Evolutionary conservation across 2,329 filamentous ascomycete species (phyloP).

Genomic region (Monosporascus ibericus): DNA sequence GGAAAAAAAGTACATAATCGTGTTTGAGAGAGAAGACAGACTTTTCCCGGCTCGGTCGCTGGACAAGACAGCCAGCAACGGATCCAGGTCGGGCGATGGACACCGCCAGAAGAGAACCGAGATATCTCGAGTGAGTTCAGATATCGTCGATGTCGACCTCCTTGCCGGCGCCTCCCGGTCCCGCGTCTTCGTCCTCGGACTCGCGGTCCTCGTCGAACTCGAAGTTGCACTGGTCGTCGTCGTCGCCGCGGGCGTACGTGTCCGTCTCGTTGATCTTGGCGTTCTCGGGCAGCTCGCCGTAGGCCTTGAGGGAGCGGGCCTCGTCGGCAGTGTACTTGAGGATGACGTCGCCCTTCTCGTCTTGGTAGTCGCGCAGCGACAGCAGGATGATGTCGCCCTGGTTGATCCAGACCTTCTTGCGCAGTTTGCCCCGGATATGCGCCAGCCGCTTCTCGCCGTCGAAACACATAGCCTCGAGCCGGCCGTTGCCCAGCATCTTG

Average conservation of each 20-base stretch:
- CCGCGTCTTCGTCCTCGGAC: slow-evolving; percentile 48
- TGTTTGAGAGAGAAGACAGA: slow-evolving; percentile 56
- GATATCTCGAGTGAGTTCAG: slow-evolving; percentile 38
- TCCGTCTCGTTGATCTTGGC: slow-evolving; percentile 99
- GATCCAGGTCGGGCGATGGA: not conserved
- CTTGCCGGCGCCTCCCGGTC: slow-evolving; percentile 48
- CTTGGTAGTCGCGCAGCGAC: slow-evolving; percentile 86
- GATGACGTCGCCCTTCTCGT: slow-evolving; percentile 87
- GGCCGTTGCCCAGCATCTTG: slow-evolving; percentile 95
- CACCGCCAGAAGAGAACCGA: slow-evolving; percentile 4
- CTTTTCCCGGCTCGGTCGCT: slow-evolving; percentile 27
- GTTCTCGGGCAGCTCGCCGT: slow-evolving; percentile 92
- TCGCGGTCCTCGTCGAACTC: slow-evolving; percentile 95
- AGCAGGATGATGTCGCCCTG: slow-evolving; percentile 91
- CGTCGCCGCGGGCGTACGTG: slow-evolving; percentile 83
- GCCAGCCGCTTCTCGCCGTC: slow-evolving; percentile 80
- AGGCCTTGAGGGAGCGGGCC: slow-evolving; percentile 89
- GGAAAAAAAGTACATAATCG: slow-evolving; percentile 1
- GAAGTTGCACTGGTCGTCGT: slow-evolving; percentile 89
- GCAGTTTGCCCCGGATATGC: slow-evolving; percentile 89
- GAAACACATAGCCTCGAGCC: slow-evolving; percentile 89
- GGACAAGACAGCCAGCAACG: not conserved
- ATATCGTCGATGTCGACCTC: slow-evolving; percentile 96
- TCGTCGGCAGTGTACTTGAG: slow-evolving; percentile 96
- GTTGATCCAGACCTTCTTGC: slow-evolving; percentile 99